Conservation (phyloP, 495 filamentous ascomycete species). For the Polyplosphaeria fusca region DNA sequence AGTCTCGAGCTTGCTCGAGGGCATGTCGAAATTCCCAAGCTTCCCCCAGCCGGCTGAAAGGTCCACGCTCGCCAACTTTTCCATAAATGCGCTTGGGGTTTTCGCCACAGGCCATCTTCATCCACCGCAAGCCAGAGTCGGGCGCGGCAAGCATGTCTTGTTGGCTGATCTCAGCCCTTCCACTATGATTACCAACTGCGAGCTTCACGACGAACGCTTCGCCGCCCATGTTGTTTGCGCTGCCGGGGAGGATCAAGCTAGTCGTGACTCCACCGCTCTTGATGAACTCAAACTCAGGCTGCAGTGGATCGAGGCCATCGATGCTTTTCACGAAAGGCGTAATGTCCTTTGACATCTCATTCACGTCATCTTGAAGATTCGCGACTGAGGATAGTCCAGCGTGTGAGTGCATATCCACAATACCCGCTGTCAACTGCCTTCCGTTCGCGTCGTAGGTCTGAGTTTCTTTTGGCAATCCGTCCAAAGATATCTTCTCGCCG, state of each 20-base stretch:
- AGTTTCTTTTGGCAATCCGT: conserved; percentile 12
- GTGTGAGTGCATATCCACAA: conserved; percentile 69
- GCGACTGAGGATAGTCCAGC: conserved; percentile 34
- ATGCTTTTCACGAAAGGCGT: conserved; percentile 60
- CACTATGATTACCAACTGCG: conserved; percentile 32
- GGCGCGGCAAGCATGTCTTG: conserved; percentile 52
- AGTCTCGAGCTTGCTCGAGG: conserved; percentile 54
- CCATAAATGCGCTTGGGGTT: conserved; percentile 57
- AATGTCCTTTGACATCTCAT: conserved; percentile 45
- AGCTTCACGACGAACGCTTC: conserved; percentile 64
- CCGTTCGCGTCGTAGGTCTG: conserved; percentile 53
- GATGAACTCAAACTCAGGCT: conserved; percentile 58
- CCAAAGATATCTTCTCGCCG: conserved; percentile 5
- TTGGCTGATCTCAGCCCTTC: conserved; percentile 49
- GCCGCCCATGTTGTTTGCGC: conserved; percentile 65
- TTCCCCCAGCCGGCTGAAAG: conserved; percentile 51
- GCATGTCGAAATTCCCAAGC: conserved; percentile 63
- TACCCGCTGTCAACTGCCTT: conserved; percentile 57
- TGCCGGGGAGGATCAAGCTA: conserved; percentile 62
- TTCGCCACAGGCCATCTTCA: conserved; percentile 73
- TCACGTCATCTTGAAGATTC: conserved; percentile 45
- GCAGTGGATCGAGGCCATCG: conserved; percentile 53
- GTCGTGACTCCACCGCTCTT: conserved; percentile 67
- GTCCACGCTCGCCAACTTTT: conserved; percentile 31
- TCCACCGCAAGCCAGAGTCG: conserved; percentile 49